Base-by-base conservation (phyloP, 352 stramenopile genomes). In the Peronospora destructor region DNA sequence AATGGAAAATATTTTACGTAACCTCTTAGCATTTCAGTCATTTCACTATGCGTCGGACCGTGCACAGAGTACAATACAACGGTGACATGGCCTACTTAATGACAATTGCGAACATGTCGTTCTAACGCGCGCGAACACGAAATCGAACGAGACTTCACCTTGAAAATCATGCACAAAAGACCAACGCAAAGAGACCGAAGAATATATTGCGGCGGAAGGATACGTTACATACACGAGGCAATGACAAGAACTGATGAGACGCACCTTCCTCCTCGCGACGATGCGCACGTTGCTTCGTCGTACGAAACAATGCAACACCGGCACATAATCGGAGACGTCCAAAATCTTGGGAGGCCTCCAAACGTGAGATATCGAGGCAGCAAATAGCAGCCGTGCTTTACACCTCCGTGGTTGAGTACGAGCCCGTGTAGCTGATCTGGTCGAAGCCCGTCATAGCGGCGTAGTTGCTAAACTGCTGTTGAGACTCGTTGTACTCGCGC, bases 381-480 rank as follows among this genome's bases (percentile, higher is more conserved):
- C 45, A 47, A 44, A n/a, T 25, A 23, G 36, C 53, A 50, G 56
- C 42, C 49, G 10, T 34, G 40, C 12, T 35, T 66, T 75, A 85
- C 38, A 85, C 68, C 49, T 85, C 72, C 23, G 70, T 84, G 21
- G 77, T 71, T 28, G 80, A 86, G 64, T 87, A 91, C 28, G 80
- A 78, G 55, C 50, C 76, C 28, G 73, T 64, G 54, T 91, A 88
- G 42, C 56, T 78, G 39, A 91, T 85, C 62, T 77, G 75, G 68
- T 91, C 79, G 49, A 91, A 91, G 53, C 76, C 79, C 28, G 76
- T 85, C 64, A 88, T 91, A 17, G 74, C 76, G 8, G 64, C 65
- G 61, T 91, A 91, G 63, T 74, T 88, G 46, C 54, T 78, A 57
- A 84, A 91, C 57, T 91, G 82, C 58, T 93, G 79, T 42, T 87